phyloP scores from a whole-genome alignment of 257 asterid species.

The Fraxinus quadrangulata region DNA sequence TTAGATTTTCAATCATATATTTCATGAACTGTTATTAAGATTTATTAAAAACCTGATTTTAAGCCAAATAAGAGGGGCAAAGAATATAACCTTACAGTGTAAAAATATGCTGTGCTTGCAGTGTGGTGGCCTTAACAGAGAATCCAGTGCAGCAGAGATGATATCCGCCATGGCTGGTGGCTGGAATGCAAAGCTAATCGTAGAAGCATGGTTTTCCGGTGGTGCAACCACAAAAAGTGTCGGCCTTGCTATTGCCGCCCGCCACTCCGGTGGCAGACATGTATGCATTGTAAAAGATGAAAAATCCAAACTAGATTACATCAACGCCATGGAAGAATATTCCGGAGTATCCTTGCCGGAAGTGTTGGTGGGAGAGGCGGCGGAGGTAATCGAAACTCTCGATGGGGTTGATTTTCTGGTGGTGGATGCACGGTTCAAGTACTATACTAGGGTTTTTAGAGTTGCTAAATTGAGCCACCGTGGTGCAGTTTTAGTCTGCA shows the following conservation, averaged over 20 bases:
- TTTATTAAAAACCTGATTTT: no score
- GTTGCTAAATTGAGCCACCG: slow-evolving; percentile 30
- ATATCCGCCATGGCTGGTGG: slow-evolving; percentile 49
- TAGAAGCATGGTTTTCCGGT: slow-evolving; percentile 36
- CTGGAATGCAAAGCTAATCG: slow-evolving; percentile 36
- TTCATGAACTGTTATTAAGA: no score
- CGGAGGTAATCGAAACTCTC: slow-evolving; percentile 30
- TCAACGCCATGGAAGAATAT: slow-evolving; percentile 25
- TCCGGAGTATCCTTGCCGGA: slow-evolving; percentile 28
- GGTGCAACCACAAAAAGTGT: slow-evolving; percentile 27
- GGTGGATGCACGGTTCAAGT: slow-evolving; percentile 31
- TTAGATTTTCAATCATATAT: no score
- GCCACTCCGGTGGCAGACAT: slow-evolving; percentile 37
- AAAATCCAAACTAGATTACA: slow-evolving; percentile 27
- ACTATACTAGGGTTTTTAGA: slow-evolving; percentile 20
- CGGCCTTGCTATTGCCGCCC: slow-evolving; percentile 33
- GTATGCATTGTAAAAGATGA: slow-evolving; percentile 36
- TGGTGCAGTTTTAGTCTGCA: slow-evolving; percentile 39
- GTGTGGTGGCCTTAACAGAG: slow-evolving; percentile 24
- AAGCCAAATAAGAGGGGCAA: no score
- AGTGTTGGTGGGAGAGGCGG: slow-evolving; percentile 35
- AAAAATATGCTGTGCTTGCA: slow-evolving; percentile 13
- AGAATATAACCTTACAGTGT: not conserved
- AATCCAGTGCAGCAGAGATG: slow-evolving; percentile 33
- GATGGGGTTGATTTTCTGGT: slow-evolving; percentile 36